Evolutionary conservation across 345 rosid genomes (phyloP), one percentile per base, ranked within the genome.

Genomic region (Eucalyptus decipiens): DNA sequence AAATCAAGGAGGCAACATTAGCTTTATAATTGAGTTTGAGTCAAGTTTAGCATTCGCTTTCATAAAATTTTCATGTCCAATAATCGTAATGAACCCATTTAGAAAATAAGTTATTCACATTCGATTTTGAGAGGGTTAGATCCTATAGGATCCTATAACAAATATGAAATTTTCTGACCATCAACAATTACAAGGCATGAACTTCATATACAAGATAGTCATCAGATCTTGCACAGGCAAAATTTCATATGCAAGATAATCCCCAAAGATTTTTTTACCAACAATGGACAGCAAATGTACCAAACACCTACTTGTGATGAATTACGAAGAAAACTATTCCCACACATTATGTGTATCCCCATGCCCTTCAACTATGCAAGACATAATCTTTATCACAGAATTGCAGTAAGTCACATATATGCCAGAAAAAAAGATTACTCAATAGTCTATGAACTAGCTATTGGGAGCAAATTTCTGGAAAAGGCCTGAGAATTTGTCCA

Each of bases 1-100:
- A 62, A 40, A n/a, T 40, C 87, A 87, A 87, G 4, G n/a, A 90
- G 86, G 32, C 14, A 48, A 62, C 37, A 69, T 89, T 37, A 93
- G 88, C 62, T 51, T 51, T 47, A 58, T 49, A 58, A 32, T 60
- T 51, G 47, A 80, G 3, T 30, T 50, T 16, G 16, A 34, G 34
- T 43, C 37, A 48, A 48, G 42, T 37, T n/a, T 42, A 37, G 40
- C 86, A 47, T n/a, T 65, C 1, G 28, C 5, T 30, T 34, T 21
- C 76, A 72, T 67, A 87, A 18, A 65, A 24, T 45, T 32, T 62
- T 65, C 24, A 0, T 62, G 50, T 32, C n/a, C 42, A 87, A 21
- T 50, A 56, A 32, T 0, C 6, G 32, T 3, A 37, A 45, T 32
- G 37, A 1, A 51, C 52, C 56, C 34, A 85, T 85, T 50, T 76